Evolutionary conservation across 2,329 filamentous ascomycete species (phyloP).

Genomic region (Claviceps sp.): DNA sequence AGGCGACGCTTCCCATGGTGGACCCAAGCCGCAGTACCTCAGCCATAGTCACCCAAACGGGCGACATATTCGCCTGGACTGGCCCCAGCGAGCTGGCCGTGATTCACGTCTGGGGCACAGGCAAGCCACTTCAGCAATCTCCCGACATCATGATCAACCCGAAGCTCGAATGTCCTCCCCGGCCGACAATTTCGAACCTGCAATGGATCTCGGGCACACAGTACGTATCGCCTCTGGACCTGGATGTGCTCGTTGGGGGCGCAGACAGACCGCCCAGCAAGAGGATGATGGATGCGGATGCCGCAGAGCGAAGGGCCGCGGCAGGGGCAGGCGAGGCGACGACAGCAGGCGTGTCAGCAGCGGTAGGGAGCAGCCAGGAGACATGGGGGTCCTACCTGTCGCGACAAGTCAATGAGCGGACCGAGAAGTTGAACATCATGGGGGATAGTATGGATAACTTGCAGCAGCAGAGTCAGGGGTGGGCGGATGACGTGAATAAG

Average conservation of each 20-base stretch:
- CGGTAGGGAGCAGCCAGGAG: constrained; percentile 30
- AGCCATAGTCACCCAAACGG: constrained; percentile 59
- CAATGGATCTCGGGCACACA: constrained; percentile 97
- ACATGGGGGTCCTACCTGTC: constrained; percentile 70
- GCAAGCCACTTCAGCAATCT: constrained; percentile 45
- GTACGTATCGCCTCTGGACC: constrained; percentile 71
- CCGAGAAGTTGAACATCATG: constrained; percentile 72
- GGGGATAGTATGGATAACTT: constrained; percentile 75
- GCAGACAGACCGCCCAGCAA: constrained; percentile 79
- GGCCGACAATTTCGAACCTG: constrained; percentile 86
- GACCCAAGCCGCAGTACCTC: constrained; percentile 61
- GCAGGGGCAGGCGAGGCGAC: constrained; percentile 16
- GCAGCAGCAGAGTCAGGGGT: constrained; percentile 67
- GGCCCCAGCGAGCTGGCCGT: constrained; percentile 76
- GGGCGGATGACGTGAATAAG: constrained; percentile 79
- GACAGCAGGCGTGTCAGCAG: constrained; percentile 26
- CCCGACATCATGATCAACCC: constrained; percentile 73
- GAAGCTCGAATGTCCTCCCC: constrained; percentile 55
- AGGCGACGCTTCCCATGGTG: constrained; percentile 51
- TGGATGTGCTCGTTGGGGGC: constrained; percentile 83
- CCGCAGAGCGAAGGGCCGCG: constrained; percentile 55
- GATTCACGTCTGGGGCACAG: constrained; percentile 73
- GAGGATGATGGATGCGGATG: constrained; percentile 70
- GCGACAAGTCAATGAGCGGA: constrained; percentile 77
- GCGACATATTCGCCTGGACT: constrained; percentile 77